phyloP scores from a whole-genome alignment of 106 monocot species.

The Dioscorea zingiberensis region DNA sequence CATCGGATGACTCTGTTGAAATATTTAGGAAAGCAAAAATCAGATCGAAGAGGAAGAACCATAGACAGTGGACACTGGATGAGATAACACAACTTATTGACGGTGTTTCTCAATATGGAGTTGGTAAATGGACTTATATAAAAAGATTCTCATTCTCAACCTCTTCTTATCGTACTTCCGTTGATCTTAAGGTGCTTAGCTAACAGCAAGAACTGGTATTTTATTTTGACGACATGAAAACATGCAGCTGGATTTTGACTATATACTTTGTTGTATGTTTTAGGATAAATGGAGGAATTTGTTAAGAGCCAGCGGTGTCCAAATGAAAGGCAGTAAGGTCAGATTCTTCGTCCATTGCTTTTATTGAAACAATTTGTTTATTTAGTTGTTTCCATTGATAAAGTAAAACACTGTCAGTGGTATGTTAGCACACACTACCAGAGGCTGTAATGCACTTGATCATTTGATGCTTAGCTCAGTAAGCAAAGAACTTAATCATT shows the following conservation, averaged over 20 bases:
- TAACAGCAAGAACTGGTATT: too few species aligned
- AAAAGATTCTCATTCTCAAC: constrained; percentile 45
- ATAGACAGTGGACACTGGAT: constrained; percentile 46
- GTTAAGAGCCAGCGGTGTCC: constrained; percentile 46
- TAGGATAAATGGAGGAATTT: constrained; percentile 88
- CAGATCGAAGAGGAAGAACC: constrained; percentile 36
- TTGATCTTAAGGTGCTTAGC: constrained; percentile 73
- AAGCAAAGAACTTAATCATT: too few species aligned
- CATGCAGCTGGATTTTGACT: not conserved
- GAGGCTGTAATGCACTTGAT: too few species aligned
- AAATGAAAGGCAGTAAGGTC: constrained; percentile 21
- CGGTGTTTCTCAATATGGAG: constrained; percentile 61
- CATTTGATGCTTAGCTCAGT: too few species aligned
- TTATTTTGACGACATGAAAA: too few species aligned
- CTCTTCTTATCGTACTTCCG: constrained; percentile 51
- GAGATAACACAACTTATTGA: constrained; percentile 59
- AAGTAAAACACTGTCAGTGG: not conserved
- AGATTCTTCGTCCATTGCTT: too few species aligned
- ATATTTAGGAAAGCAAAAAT: constrained; percentile 1
- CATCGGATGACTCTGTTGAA: constrained; percentile 13
- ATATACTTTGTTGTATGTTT: constrained; percentile 3
- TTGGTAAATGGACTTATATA: constrained; percentile 77
- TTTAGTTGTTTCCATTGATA: not conserved
- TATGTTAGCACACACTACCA: not conserved
- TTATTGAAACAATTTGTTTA: not conserved